Base-by-base conservation (phyloP, 768 basidiomycete genomes). In the Kwoniella sp. region DNA sequence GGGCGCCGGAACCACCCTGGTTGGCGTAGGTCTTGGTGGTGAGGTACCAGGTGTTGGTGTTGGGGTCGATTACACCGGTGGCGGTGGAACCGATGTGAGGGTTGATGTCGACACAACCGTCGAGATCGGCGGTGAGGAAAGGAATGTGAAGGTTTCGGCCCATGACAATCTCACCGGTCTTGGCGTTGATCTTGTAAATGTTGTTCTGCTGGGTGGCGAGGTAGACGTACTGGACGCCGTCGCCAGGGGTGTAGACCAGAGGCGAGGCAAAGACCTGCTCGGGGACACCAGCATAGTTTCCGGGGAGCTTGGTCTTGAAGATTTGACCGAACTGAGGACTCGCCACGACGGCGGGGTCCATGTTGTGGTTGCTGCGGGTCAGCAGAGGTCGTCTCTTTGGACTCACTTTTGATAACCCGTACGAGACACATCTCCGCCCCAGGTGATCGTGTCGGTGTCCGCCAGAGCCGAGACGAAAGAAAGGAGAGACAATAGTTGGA, bases 121-220 rank as follows among this genome's bases (percentile, higher is more conserved):
- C 50, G 5, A 52, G 34, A 29, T 52, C 50, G 32, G 50, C 41
- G 22, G 50, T 52, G 5, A 52, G 33, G 43, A 52, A 52, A 11
- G 50, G 50, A 23, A 52, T 45, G 42, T 52, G 50, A 17, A 52
- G 42, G 25, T 52, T 52, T 44, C 50, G 31, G n/a, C 41, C 43
- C 14, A 28, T 32, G 2, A 52, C 50, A 19, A 52, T 52, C 9
- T 23, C 50, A n/a, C 50, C 50, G 33, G 50, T 52, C n/a, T 52
- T 52, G 25, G 50, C 50, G 23, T 52, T 45, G 43, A 52, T 25
- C 33, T 52, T 52, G 50, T 52, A 52, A 19, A 52, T 52, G 42
- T 52, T 52, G 42, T 52, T 52, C 32, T 52, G 50, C 42, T 52
- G 50, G n/a, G 50, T 52, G 43, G 50, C 50, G 26, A 52, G 26